Conservation (phyloP, 768 basidiomycete species). For the Collybia nuda region DNA sequence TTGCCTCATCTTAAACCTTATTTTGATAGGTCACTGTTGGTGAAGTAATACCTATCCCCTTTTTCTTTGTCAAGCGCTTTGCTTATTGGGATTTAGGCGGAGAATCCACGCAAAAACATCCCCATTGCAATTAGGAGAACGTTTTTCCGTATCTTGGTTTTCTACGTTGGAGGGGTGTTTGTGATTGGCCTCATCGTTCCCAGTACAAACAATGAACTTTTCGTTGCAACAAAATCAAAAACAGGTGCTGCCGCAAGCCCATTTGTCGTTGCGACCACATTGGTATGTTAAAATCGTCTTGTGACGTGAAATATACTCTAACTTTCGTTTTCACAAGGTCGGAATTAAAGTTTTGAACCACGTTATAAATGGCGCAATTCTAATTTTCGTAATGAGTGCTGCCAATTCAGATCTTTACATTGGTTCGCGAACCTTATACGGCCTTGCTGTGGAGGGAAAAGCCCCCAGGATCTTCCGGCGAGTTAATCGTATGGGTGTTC, state of each 20-base stretch:
- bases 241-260: constrained; percentile 62
- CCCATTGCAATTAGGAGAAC: constrained; percentile 68
- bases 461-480: constrained; percentile 43
- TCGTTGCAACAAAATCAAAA: constrained; percentile 43
- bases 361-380: constrained; percentile 63
- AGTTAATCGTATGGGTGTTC: constrained; percentile 46
- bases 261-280: constrained; percentile 52
- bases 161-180: constrained; percentile 74
- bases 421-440: constrained; percentile 48
- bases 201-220: constrained; percentile 49
- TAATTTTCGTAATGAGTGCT: constrained; percentile 64
- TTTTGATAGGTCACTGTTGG: constrained; percentile 42
- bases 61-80: not conserved
- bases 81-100: constrained; percentile 37
- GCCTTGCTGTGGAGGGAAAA: constrained; percentile 48
- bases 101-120: constrained; percentile 74
- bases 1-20: not conserved
- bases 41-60: constrained; percentile 25
- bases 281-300: constrained; percentile 20
- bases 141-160: constrained; percentile 52
- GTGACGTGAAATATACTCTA: not conserved
- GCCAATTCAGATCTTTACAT: constrained; percentile 66
- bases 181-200: constrained; percentile 74
- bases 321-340: constrained; percentile 25
- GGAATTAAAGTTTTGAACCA: constrained; percentile 61